Base-by-base conservation (phyloP, 2,329 filamentous ascomycete genomes). In the Aspergillus sp. region DNA sequence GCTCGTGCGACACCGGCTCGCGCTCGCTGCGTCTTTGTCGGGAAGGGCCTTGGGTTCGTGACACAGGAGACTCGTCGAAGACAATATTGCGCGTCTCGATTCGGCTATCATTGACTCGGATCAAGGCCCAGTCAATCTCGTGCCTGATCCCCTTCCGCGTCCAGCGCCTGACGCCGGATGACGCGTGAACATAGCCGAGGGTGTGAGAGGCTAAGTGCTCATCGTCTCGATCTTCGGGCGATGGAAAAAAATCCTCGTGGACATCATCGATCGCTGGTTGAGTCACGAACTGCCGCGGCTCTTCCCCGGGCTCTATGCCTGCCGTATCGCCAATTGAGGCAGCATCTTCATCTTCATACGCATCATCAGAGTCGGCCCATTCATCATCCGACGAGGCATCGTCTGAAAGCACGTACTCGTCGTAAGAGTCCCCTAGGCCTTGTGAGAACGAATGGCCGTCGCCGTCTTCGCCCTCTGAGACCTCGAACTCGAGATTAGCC, bases 51-150 rank as follows among this genome's bases (percentile, higher is more conserved):
- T 32, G 22, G 34, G 24, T 30, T 27, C 24, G 24, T 37, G 42
- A 35, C 27, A 19, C 20, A 24, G 31, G 37, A 2, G 42, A 40
- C 8, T 44, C 49, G 30, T 57, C 54, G 15, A 57, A 45, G 14
- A 94, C 80, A 8, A 74, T 60, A 47, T 95, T 95, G 37, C 75
- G 72, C 0, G 72, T 67, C 3, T 89, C 83, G 10, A 79, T 64
- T 1, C 89, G 76, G 8, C 79, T 72, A 3, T 79, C 68, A 8
- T 80, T 67, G 42, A 96, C 84, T 44, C 83, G 77, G 47, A 96
- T 86, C 2, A 96, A 66, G 0, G 88, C 86, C 89, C 89, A 96
- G 57, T 96, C 89, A 27, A 96, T 86, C 57, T 96, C 89, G 54
- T 95, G 89, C 4, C 84, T 68, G 15, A 93, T 65, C 4, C 80